Percentiles rank a stretch among this genome's conserved stretches.
Evolutionary conservation across 768 basidiomycete genomes (phyloP).

Genomic region (Podaxis sp.): DNA sequence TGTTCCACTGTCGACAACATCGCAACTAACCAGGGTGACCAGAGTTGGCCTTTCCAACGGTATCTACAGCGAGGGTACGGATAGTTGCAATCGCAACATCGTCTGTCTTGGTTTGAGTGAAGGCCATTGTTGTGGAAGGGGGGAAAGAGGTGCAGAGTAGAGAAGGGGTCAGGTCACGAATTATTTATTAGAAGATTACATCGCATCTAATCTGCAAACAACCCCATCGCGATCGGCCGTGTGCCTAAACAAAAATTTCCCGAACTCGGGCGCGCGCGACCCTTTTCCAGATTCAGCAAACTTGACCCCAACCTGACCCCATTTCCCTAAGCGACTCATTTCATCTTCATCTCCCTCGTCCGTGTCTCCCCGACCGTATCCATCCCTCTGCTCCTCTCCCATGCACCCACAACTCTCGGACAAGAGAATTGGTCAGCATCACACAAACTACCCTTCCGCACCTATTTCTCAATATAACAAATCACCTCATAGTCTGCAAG

Average conservation of each 20-base stretch:
- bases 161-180: constrained; percentile 18
- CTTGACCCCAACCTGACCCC: background rate
- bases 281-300: constrained; percentile 4
- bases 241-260: constrained; percentile 8
- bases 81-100: constrained; percentile 67
- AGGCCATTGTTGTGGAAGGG: constrained; percentile 41
- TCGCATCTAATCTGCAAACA: constrained; percentile 14
- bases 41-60: constrained; percentile 87
- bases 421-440: constrained; percentile 52
- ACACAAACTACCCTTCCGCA: background rate
- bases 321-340: constrained; percentile 1
- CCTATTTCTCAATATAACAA: constrained; percentile 3
- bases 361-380: constrained; percentile 4
- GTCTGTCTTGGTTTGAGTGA: constrained; percentile 45
- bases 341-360: background rate
- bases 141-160: constrained; percentile 19
- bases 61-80: constrained; percentile 73
- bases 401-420: constrained; percentile 79
- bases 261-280: constrained; percentile 8
- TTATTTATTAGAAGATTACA: constrained; percentile 17
- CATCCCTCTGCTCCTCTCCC: constrained; percentile 7
- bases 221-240: constrained; percentile 8
- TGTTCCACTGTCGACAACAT: constrained; percentile 12
- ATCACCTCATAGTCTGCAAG: constrained; percentile 52
- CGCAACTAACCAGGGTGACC: constrained; percentile 75